Conservation (phyloP, 352 stramenopile species). For the Phytophthora tentaculata region DNA sequence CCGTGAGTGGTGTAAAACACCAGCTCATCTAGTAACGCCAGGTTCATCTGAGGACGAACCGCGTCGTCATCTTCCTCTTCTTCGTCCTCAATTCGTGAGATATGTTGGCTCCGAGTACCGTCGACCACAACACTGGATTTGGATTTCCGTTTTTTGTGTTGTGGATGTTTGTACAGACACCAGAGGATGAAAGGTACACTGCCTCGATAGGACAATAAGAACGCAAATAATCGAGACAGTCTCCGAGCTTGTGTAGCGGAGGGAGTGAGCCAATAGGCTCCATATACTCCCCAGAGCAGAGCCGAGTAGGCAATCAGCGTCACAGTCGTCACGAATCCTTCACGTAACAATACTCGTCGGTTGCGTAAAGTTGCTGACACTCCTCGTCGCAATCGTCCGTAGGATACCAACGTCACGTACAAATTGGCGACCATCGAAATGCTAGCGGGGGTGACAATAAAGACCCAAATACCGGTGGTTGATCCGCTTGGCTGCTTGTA, state of each 20-base stretch:
- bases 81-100: conserved; percentile 26
- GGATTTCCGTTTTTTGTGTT: conserved; percentile 19
- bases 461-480: conserved; percentile 65
- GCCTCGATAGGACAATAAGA: conserved; percentile 75
- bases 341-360: conserved; percentile 59
- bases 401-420: conserved; percentile 74
- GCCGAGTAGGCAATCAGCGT: conserved; percentile 71
- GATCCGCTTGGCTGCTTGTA: conserved; percentile 31
- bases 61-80: conserved; percentile 62
- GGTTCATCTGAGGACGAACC: conserved; percentile 78
- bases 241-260: conserved; percentile 37
- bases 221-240: conserved; percentile 64
- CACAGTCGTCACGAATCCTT: conserved; percentile 77
- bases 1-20: conserved; percentile 82
- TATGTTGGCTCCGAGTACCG: conserved; percentile 8
- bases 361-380: conserved; percentile 67
- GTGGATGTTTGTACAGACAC: conserved; percentile 67
- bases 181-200: conserved; percentile 76
- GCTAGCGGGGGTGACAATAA: conserved; percentile 62
- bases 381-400: conserved; percentile 61
- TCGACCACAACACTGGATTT: conserved; percentile 34
- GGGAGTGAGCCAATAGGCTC: conserved; percentile 62
- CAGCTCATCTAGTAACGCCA: conserved; percentile 77
- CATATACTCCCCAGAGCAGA: conserved; percentile 75
- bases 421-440: conserved; percentile 66